Evolutionary conservation across 352 stramenopile species (phyloP).

Genomic region (Globisporangium camurandrum): DNA sequence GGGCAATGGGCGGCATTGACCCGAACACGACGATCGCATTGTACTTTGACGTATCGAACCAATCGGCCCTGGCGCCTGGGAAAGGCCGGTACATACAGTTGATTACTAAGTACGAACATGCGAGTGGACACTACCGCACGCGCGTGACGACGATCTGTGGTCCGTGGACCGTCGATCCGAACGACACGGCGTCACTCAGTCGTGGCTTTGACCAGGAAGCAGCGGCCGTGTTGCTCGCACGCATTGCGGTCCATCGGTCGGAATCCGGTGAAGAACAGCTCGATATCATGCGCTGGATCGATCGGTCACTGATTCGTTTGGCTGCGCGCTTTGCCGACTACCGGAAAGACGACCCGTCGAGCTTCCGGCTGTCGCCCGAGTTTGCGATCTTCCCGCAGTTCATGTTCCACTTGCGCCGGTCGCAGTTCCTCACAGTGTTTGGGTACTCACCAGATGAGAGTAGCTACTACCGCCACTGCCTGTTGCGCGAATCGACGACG

Average conservation of each 20-base stretch:
- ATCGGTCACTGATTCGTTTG: conserved; percentile 97
- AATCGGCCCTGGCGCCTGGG: conserved; percentile 52
- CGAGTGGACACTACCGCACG: conserved; percentile 92
- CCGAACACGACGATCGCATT: conserved; percentile 97
- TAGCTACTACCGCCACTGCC: conserved; percentile 93
- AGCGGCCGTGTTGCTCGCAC: conserved; percentile 94
- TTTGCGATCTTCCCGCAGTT: conserved; percentile 99
- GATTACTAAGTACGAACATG: conserved; percentile 98
- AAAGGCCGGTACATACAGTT: conserved; percentile 97
- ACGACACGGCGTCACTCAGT: conserved; percentile 90
- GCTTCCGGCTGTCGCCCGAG: conserved; percentile 94
- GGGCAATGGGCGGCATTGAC: conserved; percentile 97
- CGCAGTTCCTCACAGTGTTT: conserved; percentile 99
- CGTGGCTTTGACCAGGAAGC: conserved; percentile 98
- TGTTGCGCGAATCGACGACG: conserved; percentile 94
- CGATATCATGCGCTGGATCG: conserved; percentile 88
- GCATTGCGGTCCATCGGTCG: conserved; percentile 81
- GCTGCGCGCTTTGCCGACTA: conserved; percentile 99
- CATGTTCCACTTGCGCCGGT: conserved; percentile 99
- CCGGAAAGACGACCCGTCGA: conserved; percentile 95
- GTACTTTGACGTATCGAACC: conserved; percentile 98
- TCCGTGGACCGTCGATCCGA: conserved; percentile 90
- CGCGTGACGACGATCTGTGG: conserved; percentile 97
- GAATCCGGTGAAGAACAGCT: conserved; percentile 82
- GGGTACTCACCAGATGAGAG: conserved; percentile 98